These are phyloP conservation scores for Nicotiana noctiflora DNA, from an alignment of 257 asterid genomes.

Conservation along the genomic window DNA sequence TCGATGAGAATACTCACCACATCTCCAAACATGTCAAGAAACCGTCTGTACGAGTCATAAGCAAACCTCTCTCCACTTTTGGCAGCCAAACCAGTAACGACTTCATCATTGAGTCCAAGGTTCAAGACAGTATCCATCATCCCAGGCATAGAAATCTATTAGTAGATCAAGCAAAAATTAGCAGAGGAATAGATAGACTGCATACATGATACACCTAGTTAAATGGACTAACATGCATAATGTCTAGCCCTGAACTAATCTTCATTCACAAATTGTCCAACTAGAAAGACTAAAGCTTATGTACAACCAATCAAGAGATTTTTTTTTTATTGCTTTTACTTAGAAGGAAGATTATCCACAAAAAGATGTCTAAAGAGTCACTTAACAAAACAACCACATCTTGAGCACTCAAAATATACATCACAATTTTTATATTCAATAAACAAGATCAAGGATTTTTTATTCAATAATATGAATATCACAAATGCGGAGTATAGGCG, in stretches of 20 bases:
- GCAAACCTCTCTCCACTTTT: conserved; percentile 96
- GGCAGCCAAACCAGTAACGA: conserved; percentile 71
- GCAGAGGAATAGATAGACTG: neutral
- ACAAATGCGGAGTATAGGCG: neutral
- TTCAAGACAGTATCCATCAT: conserved; percentile 99
- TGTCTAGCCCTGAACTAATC: neutral
- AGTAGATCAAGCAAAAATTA: neutral
- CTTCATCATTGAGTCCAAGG: conserved; percentile 86
- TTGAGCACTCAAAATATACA: neutral
- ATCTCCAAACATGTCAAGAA: conserved; percentile 92
- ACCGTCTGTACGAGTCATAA: conserved; percentile 81
- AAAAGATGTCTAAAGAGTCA: neutral
- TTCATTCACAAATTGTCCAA: neutral
- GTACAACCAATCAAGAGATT: neutral
- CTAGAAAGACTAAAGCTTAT: neutral
- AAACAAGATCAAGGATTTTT: neutral
- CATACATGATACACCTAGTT: neutral
- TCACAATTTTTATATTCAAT: neutral
- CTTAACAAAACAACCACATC: neutral
- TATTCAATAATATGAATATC: neutral
- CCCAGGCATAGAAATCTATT: conserved; percentile 94
- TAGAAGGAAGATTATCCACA: neutral
- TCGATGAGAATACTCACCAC: conserved; percentile 49
- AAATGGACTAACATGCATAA: neutral
- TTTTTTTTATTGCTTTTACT: neutral